Evolutionary conservation across 257 asterid genomes (phyloP).

Genomic region (Lycium barbarum): DNA sequence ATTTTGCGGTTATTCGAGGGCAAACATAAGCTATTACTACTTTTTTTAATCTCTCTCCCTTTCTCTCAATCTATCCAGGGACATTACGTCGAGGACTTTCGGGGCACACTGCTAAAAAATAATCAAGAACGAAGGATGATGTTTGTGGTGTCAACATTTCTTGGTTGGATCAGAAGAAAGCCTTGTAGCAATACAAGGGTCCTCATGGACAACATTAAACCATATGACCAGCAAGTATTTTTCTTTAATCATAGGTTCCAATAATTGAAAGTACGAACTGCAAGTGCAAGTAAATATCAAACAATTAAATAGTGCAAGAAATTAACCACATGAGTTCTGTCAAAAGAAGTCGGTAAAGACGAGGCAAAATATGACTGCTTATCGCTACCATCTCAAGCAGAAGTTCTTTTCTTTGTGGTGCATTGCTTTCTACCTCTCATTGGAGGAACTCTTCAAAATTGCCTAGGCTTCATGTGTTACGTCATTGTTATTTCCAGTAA

Average conservation of each 20-base stretch:
- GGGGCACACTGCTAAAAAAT: background rate
- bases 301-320: constrained; percentile 5
- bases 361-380: background rate
- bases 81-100: background rate
- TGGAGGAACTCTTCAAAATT: background rate
- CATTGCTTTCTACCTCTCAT: background rate
- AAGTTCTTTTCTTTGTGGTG: background rate
- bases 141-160: background rate
- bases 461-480: background rate
- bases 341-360: background rate
- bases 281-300: background rate
- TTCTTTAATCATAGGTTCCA: constrained; percentile 9
- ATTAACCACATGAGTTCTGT: background rate
- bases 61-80: background rate
- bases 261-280: background rate
- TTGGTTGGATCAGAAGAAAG: background rate
- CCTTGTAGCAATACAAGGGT: background rate
- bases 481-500: background rate
- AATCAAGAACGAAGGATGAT: constrained; percentile 1
- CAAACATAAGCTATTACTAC: background rate
- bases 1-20: background rate
- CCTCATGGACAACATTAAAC: background rate
- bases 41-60: background rate
- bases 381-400: background rate
- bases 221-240: constrained; percentile 1